phyloP scores from a whole-genome alignment of 768 basidiomycete species.

The Naganishia kalamii region DNA sequence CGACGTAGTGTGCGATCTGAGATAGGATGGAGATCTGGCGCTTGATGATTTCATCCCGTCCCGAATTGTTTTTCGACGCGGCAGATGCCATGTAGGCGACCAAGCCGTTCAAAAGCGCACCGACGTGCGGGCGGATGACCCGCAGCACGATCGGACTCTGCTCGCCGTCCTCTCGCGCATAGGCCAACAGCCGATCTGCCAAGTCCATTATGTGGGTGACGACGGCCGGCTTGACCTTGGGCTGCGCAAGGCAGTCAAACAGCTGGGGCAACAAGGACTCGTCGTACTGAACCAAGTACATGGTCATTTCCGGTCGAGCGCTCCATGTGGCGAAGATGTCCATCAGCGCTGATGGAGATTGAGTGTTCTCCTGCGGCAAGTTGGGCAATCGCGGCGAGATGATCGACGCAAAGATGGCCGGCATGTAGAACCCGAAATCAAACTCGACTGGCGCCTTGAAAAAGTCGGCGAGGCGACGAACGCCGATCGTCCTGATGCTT shows the following conservation, averaged over 20 bases:
- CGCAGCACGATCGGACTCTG: slow-evolving; percentile 49
- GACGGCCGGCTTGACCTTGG: slow-evolving; percentile 80
- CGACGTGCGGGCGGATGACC: slow-evolving; percentile 65
- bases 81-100: slow-evolving; percentile 62
- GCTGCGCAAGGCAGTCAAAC: slow-evolving; percentile 71
- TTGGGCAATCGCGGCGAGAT: slow-evolving; percentile 73
- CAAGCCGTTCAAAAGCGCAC: slow-evolving; percentile 65
- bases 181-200: slow-evolving; percentile 58
- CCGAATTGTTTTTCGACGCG: slow-evolving; percentile 46
- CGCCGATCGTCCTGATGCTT: slow-evolving; percentile 68
- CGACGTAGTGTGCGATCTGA: slow-evolving; percentile 66
- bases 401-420: slow-evolving; percentile 60
- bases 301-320: slow-evolving; percentile 54
- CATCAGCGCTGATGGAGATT: slow-evolving; percentile 79
- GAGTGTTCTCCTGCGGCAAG: slow-evolving; percentile 78
- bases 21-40: slow-evolving; percentile 78
- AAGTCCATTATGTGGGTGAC: slow-evolving; percentile 77
- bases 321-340: slow-evolving; percentile 81
- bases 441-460: slow-evolving; percentile 68
- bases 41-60: slow-evolving; percentile 56
- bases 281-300: slow-evolving; percentile 66
- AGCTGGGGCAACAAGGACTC: slow-evolving; percentile 63
- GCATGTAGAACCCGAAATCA: slow-evolving; percentile 68
- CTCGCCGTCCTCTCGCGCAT: slow-evolving; percentile 52
- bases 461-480: slow-evolving; percentile 82